These are phyloP conservation scores for Tetracladium marchalianum DNA, from an alignment of 495 filamentous ascomycete genomes.

Conservation along the genomic window DNA sequence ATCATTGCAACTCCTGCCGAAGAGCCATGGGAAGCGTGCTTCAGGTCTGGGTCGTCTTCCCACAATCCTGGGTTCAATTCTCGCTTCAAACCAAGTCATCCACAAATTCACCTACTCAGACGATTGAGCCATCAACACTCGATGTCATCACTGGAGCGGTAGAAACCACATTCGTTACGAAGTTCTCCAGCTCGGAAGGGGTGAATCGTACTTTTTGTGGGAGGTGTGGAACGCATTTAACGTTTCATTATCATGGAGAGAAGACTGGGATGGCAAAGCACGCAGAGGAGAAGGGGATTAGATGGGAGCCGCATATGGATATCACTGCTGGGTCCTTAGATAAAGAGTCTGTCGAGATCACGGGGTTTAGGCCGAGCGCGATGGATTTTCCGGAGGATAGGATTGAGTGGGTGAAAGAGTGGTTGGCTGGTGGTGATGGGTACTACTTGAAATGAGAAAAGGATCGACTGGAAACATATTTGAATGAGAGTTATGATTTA, in stretches of 20 bases:
- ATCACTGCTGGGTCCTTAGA: conserved; percentile 2
- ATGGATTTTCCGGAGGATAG: conserved; percentile 2
- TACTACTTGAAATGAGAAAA: background rate
- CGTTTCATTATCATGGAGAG: conserved; percentile 1
- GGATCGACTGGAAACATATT: too few relatives aligned
- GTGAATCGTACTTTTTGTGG: conserved; percentile 5
- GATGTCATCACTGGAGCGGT: background rate
- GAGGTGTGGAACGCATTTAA: conserved; percentile 10
- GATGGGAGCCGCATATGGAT: conserved; percentile 1
- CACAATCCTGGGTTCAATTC: conserved; percentile 13
- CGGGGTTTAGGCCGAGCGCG: background rate
- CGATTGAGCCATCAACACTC: background rate
- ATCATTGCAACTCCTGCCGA: conserved; percentile 27
- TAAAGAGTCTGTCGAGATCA: conserved; percentile 4
- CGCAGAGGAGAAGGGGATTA: background rate
- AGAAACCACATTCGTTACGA: conserved; percentile 1
- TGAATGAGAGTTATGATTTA: too few relatives aligned
- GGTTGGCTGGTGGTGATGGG: conserved; percentile 1
- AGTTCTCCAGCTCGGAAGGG: conserved; percentile 1
- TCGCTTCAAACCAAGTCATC: background rate
- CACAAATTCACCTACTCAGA: background rate
- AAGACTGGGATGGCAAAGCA: background rate
- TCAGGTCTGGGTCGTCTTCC: conserved; percentile 5
- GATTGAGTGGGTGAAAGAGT: conserved; percentile 6
- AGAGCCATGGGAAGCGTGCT: conserved; percentile 16